Evolutionary conservation across 1,284 basidiomycete genomes (phyloP).

Genomic region (Macrocystidia cucumis): DNA sequence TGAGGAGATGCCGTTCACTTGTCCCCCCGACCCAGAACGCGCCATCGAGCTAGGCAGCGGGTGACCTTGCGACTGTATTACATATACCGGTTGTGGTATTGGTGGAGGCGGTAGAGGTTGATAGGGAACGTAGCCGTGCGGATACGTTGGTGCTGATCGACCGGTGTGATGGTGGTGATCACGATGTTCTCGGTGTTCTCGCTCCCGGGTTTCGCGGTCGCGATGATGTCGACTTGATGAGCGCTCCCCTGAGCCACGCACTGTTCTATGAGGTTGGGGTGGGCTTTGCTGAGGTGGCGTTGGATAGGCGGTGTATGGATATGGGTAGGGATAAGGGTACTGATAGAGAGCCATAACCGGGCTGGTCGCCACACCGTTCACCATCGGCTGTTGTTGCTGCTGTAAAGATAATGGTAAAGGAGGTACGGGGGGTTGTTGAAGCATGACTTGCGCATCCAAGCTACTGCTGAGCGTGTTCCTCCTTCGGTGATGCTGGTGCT

Average conservation of each 20-base stretch:
- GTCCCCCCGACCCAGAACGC: neutral
- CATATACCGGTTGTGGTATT: constrained; percentile 10
- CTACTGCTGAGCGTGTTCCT: constrained; percentile 3
- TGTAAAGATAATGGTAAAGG: constrained; percentile 6
- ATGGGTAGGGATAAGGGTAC: constrained; percentile 13
- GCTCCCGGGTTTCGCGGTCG: constrained; percentile 5
- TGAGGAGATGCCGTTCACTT: neutral
- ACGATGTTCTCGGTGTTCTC: constrained; percentile 13
- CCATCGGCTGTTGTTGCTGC: constrained; percentile 8
- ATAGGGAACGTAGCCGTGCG: constrained; percentile 12
- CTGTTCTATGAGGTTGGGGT: constrained; percentile 1
- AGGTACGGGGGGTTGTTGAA: constrained; percentile 1
- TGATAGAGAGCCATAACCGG: constrained; percentile 15
- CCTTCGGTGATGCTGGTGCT: constrained; percentile 5
- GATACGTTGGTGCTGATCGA: constrained; percentile 8
- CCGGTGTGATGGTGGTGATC: constrained; percentile 5
- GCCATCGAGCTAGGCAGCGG: constrained; percentile 6
- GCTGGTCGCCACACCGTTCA: constrained; percentile 10
- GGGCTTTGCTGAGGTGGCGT: constrained; percentile 6
- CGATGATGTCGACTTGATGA: no score
- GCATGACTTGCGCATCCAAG: constrained; percentile 7
- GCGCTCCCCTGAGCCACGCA: constrained; percentile 2
- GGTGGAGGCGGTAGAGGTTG: constrained; percentile 9
- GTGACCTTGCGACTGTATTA: constrained; percentile 11
- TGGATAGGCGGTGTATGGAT: constrained; percentile 7